These are phyloP conservation scores for Pyronema omphalodes DNA, from an alignment of 495 filamentous ascomycete genomes.

Conservation along the genomic window DNA sequence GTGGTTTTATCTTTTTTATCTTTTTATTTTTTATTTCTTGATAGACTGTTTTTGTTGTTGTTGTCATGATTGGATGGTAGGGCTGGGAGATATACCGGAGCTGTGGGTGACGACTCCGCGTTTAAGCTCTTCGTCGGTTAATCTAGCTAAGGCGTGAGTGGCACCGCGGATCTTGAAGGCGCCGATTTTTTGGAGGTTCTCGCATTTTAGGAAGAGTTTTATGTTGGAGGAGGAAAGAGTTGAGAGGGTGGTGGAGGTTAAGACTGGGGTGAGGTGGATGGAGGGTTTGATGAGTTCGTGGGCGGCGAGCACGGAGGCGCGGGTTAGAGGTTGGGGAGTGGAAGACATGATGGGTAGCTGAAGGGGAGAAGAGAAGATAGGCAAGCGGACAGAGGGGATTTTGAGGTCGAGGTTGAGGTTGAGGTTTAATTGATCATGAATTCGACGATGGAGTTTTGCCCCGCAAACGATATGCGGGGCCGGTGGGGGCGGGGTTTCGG, in stretches of 20 bases:
- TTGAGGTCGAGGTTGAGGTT: too few species aligned
- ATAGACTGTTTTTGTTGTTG: too few species aligned
- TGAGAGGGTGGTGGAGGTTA: conserved; percentile 58
- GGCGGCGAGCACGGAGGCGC: conserved; percentile 24
- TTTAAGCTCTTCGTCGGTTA: conserved; percentile 46
- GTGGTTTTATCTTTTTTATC: too few species aligned
- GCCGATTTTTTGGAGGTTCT: conserved; percentile 79
- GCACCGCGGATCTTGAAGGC: conserved; percentile 89
- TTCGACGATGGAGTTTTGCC: too few species aligned
- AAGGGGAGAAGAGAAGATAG: not conserved
- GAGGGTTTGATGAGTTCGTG: conserved; percentile 51
- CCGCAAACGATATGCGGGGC: too few species aligned
- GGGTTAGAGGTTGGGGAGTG: conserved; percentile 13
- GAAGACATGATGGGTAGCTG: not conserved
- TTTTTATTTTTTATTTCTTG: too few species aligned
- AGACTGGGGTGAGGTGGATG: conserved; percentile 68
- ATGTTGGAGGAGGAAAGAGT: conserved; percentile 46
- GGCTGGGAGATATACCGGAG: conserved; percentile 31
- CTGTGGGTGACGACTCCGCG: conserved; percentile 82
- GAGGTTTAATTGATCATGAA: too few species aligned
- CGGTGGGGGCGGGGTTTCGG: too few species aligned
- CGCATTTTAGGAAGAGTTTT: conserved; percentile 84
- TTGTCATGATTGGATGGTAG: too few species aligned
- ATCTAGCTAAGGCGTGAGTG: conserved; percentile 64
- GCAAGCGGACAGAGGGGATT: not conserved